Evolutionary conservation across 148 eudicot genomes (phyloP).

Genomic region (Cornus kousa): DNA sequence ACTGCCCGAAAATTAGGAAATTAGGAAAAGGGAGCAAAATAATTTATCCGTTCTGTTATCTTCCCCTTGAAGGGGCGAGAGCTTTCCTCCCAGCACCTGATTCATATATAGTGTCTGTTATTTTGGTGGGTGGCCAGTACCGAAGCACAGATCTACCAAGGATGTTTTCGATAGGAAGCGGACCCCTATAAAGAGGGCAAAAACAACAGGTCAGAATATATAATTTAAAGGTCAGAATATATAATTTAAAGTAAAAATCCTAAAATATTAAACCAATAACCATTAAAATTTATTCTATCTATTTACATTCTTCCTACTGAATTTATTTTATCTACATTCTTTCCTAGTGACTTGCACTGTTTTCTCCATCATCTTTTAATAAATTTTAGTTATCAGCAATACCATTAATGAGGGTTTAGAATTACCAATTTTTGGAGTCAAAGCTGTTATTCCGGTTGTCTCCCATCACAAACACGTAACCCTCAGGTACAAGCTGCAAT

Average conservation of each 20-base stretch:
- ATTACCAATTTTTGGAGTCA: constrained; percentile 89
- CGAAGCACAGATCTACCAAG: constrained; percentile 28
- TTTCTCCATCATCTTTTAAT: neutral
- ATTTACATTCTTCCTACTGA: neutral
- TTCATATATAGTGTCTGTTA: constrained; percentile 3
- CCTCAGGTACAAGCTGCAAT: constrained; percentile 78
- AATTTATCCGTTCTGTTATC: neutral
- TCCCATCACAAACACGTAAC: constrained; percentile 89
- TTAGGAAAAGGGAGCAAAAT: neutral
- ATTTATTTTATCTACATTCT: too few species aligned
- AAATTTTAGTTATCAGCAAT: neutral
- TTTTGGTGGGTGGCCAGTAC: constrained; percentile 30
- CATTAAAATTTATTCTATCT: neutral
- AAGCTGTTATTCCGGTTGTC: constrained; percentile 94
- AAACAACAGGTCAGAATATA: constrained; percentile 3
- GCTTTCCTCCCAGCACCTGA: neutral
- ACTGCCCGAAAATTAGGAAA: constrained; percentile 10
- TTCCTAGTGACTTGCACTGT: neutral
- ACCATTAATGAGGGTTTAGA: neutral
- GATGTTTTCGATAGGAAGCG: constrained; percentile 24
- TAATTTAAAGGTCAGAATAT: constrained; percentile 5
- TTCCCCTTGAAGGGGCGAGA: neutral
- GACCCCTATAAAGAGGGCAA: constrained; percentile 24
- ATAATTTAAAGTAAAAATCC: neutral
- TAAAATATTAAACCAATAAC: neutral